These are phyloP conservation scores for Mycena rebaudengoi DNA, from an alignment of 768 basidiomycete species.

Conservation along the genomic window DNA sequence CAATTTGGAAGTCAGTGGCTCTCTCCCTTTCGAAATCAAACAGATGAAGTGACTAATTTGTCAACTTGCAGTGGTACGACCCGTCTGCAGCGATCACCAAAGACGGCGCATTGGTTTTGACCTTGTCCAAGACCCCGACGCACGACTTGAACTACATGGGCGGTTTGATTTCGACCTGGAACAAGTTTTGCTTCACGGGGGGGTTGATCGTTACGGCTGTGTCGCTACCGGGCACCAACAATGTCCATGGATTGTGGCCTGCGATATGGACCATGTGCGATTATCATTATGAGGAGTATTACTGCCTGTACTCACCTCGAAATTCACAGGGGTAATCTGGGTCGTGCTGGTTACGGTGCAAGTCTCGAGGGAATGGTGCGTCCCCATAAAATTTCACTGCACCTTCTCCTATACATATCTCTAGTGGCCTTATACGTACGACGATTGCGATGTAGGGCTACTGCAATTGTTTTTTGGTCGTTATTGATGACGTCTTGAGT, in stretches of 20 bases:
- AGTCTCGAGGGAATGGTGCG: slow-evolving; percentile 79
- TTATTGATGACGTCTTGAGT: too few species aligned
- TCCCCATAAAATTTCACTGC: slow-evolving; percentile 9
- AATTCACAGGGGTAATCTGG: slow-evolving; percentile 24
- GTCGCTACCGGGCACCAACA: slow-evolving; percentile 72
- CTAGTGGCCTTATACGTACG: slow-evolving; percentile 82
- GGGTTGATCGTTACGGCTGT: slow-evolving; percentile 79
- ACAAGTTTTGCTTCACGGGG: slow-evolving; percentile 95
- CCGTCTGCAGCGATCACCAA: slow-evolving; percentile 80
- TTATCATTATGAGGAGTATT: slow-evolving; percentile 57
- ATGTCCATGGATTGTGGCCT: slow-evolving; percentile 79
- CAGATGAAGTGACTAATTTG: slow-evolving; percentile 64
- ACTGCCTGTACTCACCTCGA: slow-evolving; percentile 9
- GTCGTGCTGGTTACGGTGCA: slow-evolving; percentile 87
- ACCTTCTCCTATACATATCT: background rate
- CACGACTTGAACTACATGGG: slow-evolving; percentile 80
- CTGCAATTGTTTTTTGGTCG: too few species aligned
- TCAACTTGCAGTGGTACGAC: slow-evolving; percentile 90
- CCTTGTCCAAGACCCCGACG: slow-evolving; percentile 68
- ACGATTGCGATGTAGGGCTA: slow-evolving; percentile 91
- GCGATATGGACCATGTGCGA: slow-evolving; percentile 86
- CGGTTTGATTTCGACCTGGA: slow-evolving; percentile 66
- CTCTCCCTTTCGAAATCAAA: too few species aligned
- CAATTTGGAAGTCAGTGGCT: too few species aligned
- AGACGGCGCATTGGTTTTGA: slow-evolving; percentile 79